These are phyloP conservation scores for Cladophialophora carrionii DNA, from an alignment of 2,329 filamentous ascomycete genomes.

Conservation along the genomic window DNA sequence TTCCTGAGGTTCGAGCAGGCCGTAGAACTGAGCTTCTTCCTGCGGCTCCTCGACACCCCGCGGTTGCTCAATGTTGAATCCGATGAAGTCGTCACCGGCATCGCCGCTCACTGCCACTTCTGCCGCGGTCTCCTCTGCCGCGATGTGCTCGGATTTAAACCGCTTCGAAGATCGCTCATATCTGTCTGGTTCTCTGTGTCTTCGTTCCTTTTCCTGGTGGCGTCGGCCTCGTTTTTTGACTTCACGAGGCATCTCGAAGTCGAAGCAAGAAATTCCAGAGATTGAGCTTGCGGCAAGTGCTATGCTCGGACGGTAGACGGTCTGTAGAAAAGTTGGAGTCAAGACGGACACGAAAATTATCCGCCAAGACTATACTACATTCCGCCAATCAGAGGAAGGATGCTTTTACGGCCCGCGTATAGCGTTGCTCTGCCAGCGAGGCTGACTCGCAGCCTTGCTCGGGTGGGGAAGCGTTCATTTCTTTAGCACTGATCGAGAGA, in stretches of 20 bases:
- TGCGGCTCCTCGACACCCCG: conserved; percentile 28
- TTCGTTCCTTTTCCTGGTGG: conserved; percentile 45
- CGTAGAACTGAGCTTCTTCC: conserved; percentile 78
- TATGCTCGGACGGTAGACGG: not conserved
- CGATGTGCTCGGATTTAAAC: conserved; percentile 42
- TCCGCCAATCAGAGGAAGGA: conserved; percentile 7
- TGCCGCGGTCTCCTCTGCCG: conserved; percentile 36
- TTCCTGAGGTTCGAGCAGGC: conserved; percentile 88
- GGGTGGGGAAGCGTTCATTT: not conserved
- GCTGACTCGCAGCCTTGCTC: conserved; percentile 1
- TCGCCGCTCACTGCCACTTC: conserved; percentile 30
- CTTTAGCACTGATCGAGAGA: not conserved
- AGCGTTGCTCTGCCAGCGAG: not conserved
- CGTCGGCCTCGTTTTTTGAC: conserved; percentile 53
- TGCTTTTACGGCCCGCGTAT: not conserved
- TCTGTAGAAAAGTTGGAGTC: not conserved
- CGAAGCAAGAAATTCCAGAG: not conserved
- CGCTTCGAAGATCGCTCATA: conserved; percentile 46
- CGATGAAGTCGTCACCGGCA: conserved; percentile 47
- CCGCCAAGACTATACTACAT: not conserved
- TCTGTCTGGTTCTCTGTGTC: conserved; percentile 45
- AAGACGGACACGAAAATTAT: conserved; percentile 3
- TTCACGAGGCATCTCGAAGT: conserved; percentile 49
- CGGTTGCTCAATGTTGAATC: conserved; percentile 40
- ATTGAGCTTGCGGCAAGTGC: not conserved